Evolutionary conservation across 2,329 filamentous ascomycete genomes (phyloP).

Genomic region (Colletotrichum paranaense): DNA sequence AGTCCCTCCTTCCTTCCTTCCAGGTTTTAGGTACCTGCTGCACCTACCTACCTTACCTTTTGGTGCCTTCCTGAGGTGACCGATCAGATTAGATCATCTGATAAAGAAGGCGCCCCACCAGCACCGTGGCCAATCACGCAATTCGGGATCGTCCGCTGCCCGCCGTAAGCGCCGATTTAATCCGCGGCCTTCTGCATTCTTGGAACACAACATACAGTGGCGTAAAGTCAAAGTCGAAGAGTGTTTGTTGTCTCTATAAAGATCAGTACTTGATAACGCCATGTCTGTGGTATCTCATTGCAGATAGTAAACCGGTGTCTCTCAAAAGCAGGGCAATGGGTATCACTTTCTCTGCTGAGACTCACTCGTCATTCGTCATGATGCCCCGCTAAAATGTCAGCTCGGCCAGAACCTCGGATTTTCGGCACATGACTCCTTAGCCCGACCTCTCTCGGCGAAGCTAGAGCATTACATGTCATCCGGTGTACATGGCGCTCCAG

Average conservation of each 20-base stretch:
- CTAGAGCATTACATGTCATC: neutral
- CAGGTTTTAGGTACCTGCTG: no score
- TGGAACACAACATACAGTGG: neutral
- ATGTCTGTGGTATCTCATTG: neutral
- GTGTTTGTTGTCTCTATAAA: neutral
- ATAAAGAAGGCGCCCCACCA: conserved; percentile 23
- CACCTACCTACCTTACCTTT: no score
- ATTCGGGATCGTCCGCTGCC: conserved; percentile 7
- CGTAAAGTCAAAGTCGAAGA: neutral
- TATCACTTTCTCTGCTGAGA: neutral
- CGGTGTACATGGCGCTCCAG: neutral
- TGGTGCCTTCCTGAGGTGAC: neutral
- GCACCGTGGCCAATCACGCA: conserved; percentile 1
- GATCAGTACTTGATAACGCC: neutral
- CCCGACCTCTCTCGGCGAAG: neutral
- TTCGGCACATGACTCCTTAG: neutral
- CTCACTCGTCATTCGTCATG: neutral
- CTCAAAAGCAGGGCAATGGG: neutral
- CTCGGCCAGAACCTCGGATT: neutral
- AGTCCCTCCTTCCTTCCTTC: neutral
- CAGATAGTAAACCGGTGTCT: neutral
- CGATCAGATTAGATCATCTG: conserved; percentile 36
- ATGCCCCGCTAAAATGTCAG: conserved; percentile 2
- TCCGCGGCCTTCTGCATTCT: neutral
- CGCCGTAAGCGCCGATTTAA: conserved; percentile 22